These are phyloP conservation scores for Citrus glauca DNA, from an alignment of 345 rosid species.

Conservation along the genomic window DNA sequence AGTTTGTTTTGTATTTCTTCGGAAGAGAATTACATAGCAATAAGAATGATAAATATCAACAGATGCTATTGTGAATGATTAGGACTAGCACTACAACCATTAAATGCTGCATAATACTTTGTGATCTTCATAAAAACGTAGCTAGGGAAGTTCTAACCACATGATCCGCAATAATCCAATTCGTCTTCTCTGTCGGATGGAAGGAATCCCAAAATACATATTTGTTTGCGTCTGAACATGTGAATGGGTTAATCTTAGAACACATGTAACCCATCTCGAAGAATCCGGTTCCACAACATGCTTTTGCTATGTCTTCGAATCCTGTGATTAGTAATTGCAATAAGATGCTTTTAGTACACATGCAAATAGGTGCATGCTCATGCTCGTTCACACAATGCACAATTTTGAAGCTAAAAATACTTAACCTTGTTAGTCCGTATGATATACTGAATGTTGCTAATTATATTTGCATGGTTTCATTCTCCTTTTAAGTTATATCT, in stretches of 20 bases:
- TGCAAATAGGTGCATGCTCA: neutral
- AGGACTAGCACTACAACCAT: neutral
- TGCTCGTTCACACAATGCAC: neutral
- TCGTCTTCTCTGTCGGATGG: slow-evolving; percentile 69
- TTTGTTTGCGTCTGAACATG: slow-evolving; percentile 54
- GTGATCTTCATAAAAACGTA: slow-evolving; percentile 27
- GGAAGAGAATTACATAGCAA: neutral
- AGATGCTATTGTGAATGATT: neutral
- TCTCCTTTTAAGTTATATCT: neutral
- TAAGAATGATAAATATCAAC: neutral
- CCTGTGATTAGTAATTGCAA: slow-evolving; percentile 35
- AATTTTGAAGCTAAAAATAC: neutral
- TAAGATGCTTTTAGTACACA: neutral
- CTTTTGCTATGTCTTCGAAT: slow-evolving; percentile 41
- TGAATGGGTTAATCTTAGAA: slow-evolving; percentile 40
- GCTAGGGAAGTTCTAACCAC: slow-evolving; percentile 31
- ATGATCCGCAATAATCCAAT: slow-evolving; percentile 34
- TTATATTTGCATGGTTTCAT: neutral
- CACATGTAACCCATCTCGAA: slow-evolving; percentile 69
- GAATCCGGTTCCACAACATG: slow-evolving; percentile 69
- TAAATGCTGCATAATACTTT: neutral
- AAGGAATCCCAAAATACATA: slow-evolving; percentile 72
- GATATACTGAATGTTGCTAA: neutral
- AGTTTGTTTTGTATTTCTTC: neutral
- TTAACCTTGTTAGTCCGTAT: neutral